Conservation (phyloP, 202 grass and related monocot species). For the Zizania palustris region DNA sequence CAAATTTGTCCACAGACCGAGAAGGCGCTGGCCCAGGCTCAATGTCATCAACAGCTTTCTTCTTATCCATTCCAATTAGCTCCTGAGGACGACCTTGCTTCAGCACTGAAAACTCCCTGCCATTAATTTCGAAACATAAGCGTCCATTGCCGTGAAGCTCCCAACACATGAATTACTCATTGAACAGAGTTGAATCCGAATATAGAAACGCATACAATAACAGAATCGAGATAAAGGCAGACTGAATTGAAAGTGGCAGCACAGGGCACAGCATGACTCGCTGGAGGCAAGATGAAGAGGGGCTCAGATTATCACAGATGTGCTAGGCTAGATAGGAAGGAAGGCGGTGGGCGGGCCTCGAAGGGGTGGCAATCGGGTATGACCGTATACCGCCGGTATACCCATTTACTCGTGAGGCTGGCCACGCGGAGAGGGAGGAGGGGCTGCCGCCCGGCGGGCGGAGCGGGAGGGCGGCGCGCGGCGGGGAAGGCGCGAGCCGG, state of each 20-base stretch:
- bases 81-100: not conserved
- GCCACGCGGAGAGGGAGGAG: too few relatives aligned
- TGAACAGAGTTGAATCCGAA: not conserved
- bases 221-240: not conserved
- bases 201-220: not conserved
- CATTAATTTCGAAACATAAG: not conserved
- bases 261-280: not conserved
- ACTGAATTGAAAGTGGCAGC: not conserved
- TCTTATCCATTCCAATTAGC: constrained; percentile 3
- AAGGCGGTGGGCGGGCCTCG: too few relatives aligned
- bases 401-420: too few relatives aligned
- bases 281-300: not conserved
- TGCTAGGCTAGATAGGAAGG: too few relatives aligned
- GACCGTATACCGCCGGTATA: too few relatives aligned
- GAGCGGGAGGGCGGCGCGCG: too few relatives aligned
- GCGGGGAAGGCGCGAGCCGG: too few relatives aligned
- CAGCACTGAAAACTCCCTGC: not conserved
- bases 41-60: constrained; percentile 7
- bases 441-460: too few relatives aligned
- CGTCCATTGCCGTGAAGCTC: not conserved
- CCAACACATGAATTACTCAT: not conserved
- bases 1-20: not conserved
- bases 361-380: too few relatives aligned
- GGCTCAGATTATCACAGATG: too few relatives aligned
- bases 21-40: constrained; percentile 4